Base-by-base conservation (phyloP, 192 early-diverging fungal genomes). In the Coemansia sp. region DNA sequence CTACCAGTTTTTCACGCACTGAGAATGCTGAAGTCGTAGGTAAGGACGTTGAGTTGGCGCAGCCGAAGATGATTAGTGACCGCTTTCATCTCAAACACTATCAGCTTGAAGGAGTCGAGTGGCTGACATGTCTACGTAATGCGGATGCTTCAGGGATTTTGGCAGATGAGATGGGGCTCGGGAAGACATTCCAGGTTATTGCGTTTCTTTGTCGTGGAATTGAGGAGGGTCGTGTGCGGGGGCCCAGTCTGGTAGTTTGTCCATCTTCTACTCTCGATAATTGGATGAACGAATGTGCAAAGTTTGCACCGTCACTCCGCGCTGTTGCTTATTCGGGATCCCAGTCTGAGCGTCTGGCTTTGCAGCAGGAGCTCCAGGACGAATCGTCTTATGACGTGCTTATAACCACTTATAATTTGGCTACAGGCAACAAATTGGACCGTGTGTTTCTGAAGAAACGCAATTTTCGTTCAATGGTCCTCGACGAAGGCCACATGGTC, bases 171-270 rank as follows among this genome's bases (percentile, higher is more conserved):
- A 96, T 96, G 93, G 93, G 94, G 25, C 87, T 96, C 21, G 94
- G 94, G 21, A 96, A 96, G 76, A 96, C 93, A 17, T 91, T 91
- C 21, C 94, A 97, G 57, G 90, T 95, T 7, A 95, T 97, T 70
- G 72, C 87, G 25, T 95, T 94, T 62, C 55, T 97, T 30, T 78
- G 84, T 42, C 62, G 62, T 36, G 76, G 85, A 3, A 61, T 83
- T 0, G 74, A 82, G 54, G 66, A 72, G 2, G 63, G 27, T 1
- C 30, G 61, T 0, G 61, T 64, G 21, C 59, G 72, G 1, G 88
- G 90, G 0, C 92, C 92, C 5, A 90, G 90, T 69, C 63, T 97
- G 27, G 81, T 97, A 11, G 82, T 97, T 46, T 92, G 93, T 3
- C 95, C 95, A 23, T 82, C 95, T 6, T 95, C 95, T 19, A 94